A percentile compares a stretch with the other conserved stretches of the same genome.
These are phyloP conservation scores for Aspergillus bertholletiae DNA, from an alignment of 495 filamentous ascomycete species.

Conservation along the genomic window DNA sequence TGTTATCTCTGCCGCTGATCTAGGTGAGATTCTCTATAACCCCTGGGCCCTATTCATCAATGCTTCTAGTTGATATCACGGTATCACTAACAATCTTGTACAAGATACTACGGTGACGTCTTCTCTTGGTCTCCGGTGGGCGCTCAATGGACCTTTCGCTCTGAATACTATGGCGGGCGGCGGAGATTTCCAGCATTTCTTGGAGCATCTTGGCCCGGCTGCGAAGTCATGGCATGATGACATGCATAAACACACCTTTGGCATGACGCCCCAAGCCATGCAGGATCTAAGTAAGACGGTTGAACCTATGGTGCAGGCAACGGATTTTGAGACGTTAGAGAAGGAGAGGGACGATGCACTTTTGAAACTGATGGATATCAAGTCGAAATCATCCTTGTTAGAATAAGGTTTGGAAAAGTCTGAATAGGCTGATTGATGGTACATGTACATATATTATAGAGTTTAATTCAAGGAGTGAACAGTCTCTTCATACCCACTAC, in stretches of 20 bases:
- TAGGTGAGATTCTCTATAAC: slow-evolving; percentile 14
- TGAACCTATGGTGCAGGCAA: background rate
- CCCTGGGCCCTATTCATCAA: too few relatives aligned
- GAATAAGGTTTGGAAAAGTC: background rate
- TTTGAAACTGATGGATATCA: background rate
- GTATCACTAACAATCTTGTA: background rate
- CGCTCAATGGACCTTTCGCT: slow-evolving; percentile 45
- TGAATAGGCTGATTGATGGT: too few relatives aligned
- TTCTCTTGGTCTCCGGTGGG: slow-evolving; percentile 46
- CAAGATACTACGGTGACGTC: slow-evolving; percentile 27
- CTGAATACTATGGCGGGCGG: slow-evolving; percentile 49
- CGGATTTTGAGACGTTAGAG: slow-evolving; percentile 6
- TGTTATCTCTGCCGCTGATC: slow-evolving; percentile 29
- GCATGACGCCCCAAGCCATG: background rate
- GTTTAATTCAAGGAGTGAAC: too few relatives aligned
- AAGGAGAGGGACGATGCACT: background rate
- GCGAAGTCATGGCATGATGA: slow-evolving; percentile 14
- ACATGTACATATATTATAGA: too few relatives aligned
- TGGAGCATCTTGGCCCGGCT: slow-evolving; percentile 16
- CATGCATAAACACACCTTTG: slow-evolving; percentile 11
- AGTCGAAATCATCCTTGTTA: background rate
- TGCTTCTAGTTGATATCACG: too few relatives aligned
- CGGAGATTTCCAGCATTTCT: slow-evolving; percentile 18
- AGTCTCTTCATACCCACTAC: too few relatives aligned
- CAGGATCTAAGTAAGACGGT: background rate